These are phyloP conservation scores for Castanea mollissima DNA, from an alignment of 306 rosid species.

Conservation along the genomic window DNA sequence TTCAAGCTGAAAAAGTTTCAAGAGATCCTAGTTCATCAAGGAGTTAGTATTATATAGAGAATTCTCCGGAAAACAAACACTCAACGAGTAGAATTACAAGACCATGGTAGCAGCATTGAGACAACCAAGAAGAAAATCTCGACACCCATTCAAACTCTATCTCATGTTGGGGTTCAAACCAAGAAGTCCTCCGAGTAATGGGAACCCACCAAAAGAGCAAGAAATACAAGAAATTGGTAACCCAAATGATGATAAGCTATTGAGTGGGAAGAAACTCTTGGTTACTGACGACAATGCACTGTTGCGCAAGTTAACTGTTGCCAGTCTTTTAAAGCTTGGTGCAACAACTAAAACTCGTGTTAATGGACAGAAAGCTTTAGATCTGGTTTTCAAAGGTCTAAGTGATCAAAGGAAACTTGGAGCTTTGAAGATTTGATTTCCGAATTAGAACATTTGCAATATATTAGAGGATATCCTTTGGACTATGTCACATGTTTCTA, in stretches of 20 bases:
- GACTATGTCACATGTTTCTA: too few relatives aligned
- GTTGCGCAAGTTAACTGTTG: conserved; percentile 30
- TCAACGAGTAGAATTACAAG: conserved; percentile 9
- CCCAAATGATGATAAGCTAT: conserved; percentile 18
- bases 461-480: too few relatives aligned
- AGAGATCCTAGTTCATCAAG: conserved; percentile 14
- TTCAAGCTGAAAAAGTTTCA: neutral
- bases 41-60: neutral
- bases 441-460: too few relatives aligned
- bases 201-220: too few relatives aligned
- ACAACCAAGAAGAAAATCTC: conserved; percentile 8
- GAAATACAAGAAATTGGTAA: neutral
- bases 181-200: too few relatives aligned
- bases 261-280: conserved; percentile 59
- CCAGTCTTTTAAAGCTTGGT: conserved; percentile 39
- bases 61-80: neutral
- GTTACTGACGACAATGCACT: conserved; percentile 50
- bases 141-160: neutral
- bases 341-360: conserved; percentile 44
- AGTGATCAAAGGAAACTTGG: conserved; percentile 6
- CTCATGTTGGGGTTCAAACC: neutral
- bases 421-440: neutral
- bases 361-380: conserved; percentile 61
- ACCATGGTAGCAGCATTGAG: neutral
- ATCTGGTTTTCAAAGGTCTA: conserved; percentile 38